Conservation (phyloP, 2,329 filamentous ascomycete genomes). For the Aspergillus aculeatinus region DNA sequence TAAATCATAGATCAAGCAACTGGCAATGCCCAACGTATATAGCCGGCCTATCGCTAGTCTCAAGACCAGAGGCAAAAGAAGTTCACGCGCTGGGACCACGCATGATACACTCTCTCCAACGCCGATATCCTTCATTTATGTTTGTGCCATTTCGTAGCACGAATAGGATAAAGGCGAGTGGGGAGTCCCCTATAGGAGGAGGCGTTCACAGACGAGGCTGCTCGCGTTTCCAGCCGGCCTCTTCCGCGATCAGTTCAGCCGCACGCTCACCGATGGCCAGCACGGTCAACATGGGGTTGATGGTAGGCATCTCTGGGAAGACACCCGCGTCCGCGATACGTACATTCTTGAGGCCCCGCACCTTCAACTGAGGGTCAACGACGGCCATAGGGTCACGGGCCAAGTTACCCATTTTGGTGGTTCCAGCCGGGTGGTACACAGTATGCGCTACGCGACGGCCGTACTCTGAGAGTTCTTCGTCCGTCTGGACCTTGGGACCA, state of each 20-base stretch:
- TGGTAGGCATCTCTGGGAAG: conserved; percentile 81
- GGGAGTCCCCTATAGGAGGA: background rate
- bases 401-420: conserved; percentile 84
- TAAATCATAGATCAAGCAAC: conserved; percentile 8
- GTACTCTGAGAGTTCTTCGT: conserved; percentile 80
- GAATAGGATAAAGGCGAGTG: conserved; percentile 2
- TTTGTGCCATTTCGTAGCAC: conserved; percentile 10
- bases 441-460: conserved; percentile 79
- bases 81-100: background rate
- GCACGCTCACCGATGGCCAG: conserved; percentile 78
- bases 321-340: conserved; percentile 84
- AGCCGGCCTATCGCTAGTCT: background rate
- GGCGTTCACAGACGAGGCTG: conserved; percentile 40
- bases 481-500: conserved; percentile 68
- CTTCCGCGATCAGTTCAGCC: conserved; percentile 77
- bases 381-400: conserved; percentile 69
- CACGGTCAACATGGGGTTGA: conserved; percentile 91
- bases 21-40: background rate
- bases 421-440: conserved; percentile 86
- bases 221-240: conserved; percentile 64
- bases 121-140: background rate
- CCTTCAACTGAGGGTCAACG: conserved; percentile 71
- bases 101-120: background rate
- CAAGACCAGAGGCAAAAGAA: background rate
- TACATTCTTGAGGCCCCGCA: conserved; percentile 70